Evolutionary conservation across 2,329 filamentous ascomycete genomes (phyloP).

Genomic region (Emericellopsis atlantica): DNA sequence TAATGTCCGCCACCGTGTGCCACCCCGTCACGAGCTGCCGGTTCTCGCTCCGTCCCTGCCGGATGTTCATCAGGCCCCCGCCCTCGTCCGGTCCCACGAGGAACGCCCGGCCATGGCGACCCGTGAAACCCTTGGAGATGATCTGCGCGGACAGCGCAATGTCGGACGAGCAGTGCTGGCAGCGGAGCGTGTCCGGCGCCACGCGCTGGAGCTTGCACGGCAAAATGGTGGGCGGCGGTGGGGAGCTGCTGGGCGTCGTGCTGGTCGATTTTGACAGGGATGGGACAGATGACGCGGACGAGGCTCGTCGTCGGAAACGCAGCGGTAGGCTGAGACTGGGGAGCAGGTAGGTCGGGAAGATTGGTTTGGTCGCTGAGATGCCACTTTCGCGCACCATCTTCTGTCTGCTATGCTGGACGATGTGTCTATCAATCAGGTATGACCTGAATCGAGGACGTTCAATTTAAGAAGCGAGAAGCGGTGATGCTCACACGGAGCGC

Average conservation of each 20-base stretch:
- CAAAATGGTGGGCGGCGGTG: conserved; percentile 7
- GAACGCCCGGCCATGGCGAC: conserved; percentile 51
- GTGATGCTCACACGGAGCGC: too few species aligned
- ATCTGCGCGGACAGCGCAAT: conserved; percentile 49
- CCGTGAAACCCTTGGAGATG: conserved; percentile 53
- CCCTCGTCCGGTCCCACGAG: conserved; percentile 28
- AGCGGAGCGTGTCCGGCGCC: conserved; percentile 44
- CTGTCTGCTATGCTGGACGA: too few species aligned
- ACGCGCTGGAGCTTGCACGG: conserved; percentile 23
- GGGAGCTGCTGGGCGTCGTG: conserved; percentile 15
- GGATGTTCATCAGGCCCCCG: conserved; percentile 37
- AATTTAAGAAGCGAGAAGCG: too few species aligned
- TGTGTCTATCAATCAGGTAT: too few species aligned
- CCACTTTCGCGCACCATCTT: conserved; percentile 21
- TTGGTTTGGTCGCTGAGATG: conserved; percentile 27
- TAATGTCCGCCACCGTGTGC: conserved; percentile 53
- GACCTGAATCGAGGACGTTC: too few species aligned
- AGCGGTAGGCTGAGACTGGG: conserved; percentile 36
- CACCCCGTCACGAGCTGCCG: conserved; percentile 48
- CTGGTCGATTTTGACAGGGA: conserved; percentile 10
- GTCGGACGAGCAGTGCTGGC: conserved; percentile 44
- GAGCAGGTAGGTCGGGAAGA: conserved; percentile 39
- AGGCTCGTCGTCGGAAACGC: conserved; percentile 24
- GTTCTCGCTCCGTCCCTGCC: conserved; percentile 38
- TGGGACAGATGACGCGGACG: conserved; percentile 14